Percentiles rank a stretch among this genome's conserved stretches.
These are phyloP conservation scores for Pyrus pyrifolia DNA, from an alignment of 306 rosid species.

Conservation along the genomic window DNA sequence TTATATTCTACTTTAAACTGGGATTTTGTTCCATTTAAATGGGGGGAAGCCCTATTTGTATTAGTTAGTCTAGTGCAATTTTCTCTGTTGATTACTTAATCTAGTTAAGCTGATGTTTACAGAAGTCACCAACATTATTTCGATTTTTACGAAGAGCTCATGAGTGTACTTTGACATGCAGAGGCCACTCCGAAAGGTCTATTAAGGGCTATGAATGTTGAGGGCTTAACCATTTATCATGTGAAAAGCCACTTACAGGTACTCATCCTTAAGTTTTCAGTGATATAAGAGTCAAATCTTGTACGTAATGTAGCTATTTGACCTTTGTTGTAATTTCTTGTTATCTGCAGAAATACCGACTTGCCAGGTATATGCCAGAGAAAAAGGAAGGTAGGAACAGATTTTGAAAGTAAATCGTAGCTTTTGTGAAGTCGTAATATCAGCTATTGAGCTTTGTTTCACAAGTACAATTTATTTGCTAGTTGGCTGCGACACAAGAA, in stretches of 20 bases:
- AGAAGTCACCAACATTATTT: neutral
- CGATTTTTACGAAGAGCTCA: neutral
- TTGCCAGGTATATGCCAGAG: constrained; percentile 38
- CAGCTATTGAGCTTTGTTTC: neutral
- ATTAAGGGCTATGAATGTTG: constrained; percentile 29
- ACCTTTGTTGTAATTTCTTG: neutral
- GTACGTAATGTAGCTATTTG: neutral
- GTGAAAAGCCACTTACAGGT: constrained; percentile 49
- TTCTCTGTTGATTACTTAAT: neutral
- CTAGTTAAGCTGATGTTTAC: neutral
- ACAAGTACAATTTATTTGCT: neutral
- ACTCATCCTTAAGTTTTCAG: neutral
- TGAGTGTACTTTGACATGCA: constrained; percentile 17
- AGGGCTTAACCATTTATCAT: constrained; percentile 37
- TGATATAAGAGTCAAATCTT: neutral
- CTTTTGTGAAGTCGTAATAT: neutral
- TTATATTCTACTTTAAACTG: neutral
- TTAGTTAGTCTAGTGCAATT: neutral
- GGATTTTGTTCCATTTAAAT: neutral
- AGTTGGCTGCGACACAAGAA: neutral
- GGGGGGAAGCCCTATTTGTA: neutral
- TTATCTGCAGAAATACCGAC: constrained; percentile 37
- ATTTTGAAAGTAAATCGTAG: neutral
- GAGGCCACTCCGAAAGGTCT: constrained; percentile 48
- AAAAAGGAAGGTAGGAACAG: constrained; percentile 32